A percentile compares a stretch with the other conserved stretches of the same genome.
These are phyloP conservation scores for Alternaria brassicae DNA, from an alignment of 2,329 filamentous ascomycete genomes.

Conservation along the genomic window DNA sequence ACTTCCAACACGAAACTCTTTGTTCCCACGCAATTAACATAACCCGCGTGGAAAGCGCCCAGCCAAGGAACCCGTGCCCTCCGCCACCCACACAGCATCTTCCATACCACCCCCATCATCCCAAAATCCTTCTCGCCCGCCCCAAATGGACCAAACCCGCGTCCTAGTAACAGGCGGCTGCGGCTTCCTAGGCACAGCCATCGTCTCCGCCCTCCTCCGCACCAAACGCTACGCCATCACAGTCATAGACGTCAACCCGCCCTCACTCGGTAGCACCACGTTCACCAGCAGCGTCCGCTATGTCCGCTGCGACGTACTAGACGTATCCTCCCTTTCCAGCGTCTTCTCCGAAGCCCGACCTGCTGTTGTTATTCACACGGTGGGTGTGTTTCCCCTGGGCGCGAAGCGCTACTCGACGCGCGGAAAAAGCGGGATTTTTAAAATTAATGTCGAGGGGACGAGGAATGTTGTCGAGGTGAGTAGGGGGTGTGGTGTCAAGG, in stretches of 20 bases:
- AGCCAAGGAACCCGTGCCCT: neutral
- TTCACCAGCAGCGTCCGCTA: conserved; percentile 42
- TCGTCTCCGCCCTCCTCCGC: conserved; percentile 51
- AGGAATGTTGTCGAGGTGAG: conserved; percentile 77
- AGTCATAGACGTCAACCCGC: conserved; percentile 51
- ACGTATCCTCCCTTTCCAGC: conserved; percentile 40
- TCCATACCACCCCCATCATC: no score
- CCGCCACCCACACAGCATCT: no score
- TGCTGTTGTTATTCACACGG: conserved; percentile 89
- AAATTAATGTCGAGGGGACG: conserved; percentile 90
- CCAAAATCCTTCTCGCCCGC: neutral
- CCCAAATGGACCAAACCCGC: conserved; percentile 35
- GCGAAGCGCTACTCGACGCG: conserved; percentile 50
- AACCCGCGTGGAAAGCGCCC: neutral
- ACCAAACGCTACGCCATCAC: conserved; percentile 50
- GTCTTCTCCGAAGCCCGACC: conserved; percentile 71
- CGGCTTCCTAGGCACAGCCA: conserved; percentile 55
- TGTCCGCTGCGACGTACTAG: conserved; percentile 52
- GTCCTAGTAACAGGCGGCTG: conserved; percentile 58
- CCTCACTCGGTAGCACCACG: conserved; percentile 35
- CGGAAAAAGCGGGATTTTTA: conserved; percentile 65
- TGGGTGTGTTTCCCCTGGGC: conserved; percentile 58
- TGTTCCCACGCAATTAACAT: neutral
- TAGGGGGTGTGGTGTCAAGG: conserved; percentile 72
- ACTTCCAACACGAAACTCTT: neutral